These are phyloP conservation scores for Sporothrix inflata DNA, from an alignment of 2,329 filamentous ascomycete genomes.

Conservation along the genomic window DNA sequence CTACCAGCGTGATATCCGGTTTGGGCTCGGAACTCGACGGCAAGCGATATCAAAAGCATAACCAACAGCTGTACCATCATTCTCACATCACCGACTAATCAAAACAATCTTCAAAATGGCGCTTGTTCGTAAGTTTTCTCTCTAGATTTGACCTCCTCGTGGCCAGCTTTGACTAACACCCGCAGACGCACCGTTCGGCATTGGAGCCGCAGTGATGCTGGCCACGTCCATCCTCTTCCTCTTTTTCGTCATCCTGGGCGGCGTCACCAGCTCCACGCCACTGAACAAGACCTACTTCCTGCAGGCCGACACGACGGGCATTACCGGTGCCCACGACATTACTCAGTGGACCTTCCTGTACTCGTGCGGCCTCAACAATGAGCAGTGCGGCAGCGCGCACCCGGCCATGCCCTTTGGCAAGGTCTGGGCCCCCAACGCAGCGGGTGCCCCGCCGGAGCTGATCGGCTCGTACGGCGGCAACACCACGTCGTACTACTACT, in stretches of 20 bases:
- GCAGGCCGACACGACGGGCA: constrained; percentile 72
- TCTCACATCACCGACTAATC: neutral
- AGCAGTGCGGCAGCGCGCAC: constrained; percentile 65
- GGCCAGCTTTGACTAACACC: neutral
- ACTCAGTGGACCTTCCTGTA: constrained; percentile 93
- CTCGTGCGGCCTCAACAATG: constrained; percentile 69
- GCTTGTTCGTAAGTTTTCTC: constrained; percentile 14
- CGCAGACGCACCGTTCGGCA: constrained; percentile 48
- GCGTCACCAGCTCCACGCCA: constrained; percentile 53
- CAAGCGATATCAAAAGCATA: neutral
- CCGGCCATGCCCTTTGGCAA: constrained; percentile 72
- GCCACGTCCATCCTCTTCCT: constrained; percentile 57
- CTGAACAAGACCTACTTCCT: constrained; percentile 85
- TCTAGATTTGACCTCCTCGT: neutral
- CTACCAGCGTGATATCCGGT: neutral
- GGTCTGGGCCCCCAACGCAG: constrained; percentile 61
- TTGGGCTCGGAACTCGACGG: neutral
- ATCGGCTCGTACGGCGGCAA: constrained; percentile 56
- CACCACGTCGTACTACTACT: constrained; percentile 67
- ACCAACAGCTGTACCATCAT: neutral
- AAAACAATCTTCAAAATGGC: constrained; percentile 8
- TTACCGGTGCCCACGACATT: constrained; percentile 66
- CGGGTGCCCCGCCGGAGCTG: constrained; percentile 50
- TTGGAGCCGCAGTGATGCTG: constrained; percentile 53
- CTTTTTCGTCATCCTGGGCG: constrained; percentile 63